Evolutionary conservation across 352 stramenopile genomes (phyloP).

Genomic region (Phytophthora sansomeana): DNA sequence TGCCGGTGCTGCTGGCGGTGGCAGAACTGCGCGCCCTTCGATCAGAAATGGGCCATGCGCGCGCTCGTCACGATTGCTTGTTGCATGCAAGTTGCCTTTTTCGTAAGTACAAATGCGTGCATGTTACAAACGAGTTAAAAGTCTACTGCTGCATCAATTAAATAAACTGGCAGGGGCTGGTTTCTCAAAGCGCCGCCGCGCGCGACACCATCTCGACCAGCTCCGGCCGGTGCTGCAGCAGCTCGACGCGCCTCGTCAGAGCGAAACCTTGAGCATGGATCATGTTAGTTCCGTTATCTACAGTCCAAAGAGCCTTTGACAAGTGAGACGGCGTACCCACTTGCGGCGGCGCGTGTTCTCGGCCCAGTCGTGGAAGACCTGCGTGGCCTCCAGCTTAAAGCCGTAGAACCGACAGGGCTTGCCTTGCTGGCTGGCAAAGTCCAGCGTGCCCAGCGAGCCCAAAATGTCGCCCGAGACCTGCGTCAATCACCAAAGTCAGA

Average conservation of each 20-base stretch:
- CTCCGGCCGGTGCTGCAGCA: slow-evolving; percentile 49
- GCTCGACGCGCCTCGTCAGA: slow-evolving; percentile 35
- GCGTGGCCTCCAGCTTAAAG: slow-evolving; percentile 41
- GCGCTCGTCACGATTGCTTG: slow-evolving; percentile 16
- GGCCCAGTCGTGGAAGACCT: slow-evolving; percentile 65
- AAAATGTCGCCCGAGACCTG: slow-evolving; percentile 57
- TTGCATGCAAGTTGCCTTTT: slow-evolving; percentile 20
- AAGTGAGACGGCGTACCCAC: slow-evolving; percentile 53
- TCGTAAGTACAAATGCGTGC: slow-evolving; percentile 3
- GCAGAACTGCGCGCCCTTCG: slow-evolving; percentile 10
- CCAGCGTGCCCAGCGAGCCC: slow-evolving; percentile 46
- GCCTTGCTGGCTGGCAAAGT: slow-evolving; percentile 61
- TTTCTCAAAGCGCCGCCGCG: slow-evolving; percentile 23
- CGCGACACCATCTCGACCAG: slow-evolving; percentile 54
- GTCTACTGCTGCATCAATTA: slow-evolving; percentile 22
- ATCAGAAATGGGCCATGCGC: slow-evolving; percentile 24
- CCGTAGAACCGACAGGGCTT: slow-evolving; percentile 62
- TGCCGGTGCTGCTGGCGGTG: too few relatives aligned
- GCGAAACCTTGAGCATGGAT: slow-evolving; percentile 34
- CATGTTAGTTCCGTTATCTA: background rate
- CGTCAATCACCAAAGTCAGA: slow-evolving; percentile 9
- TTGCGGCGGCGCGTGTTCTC: slow-evolving; percentile 59
- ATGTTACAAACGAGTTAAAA: slow-evolving; percentile 12
- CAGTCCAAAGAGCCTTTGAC: background rate
- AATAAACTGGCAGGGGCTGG: background rate